Evolutionary conservation across 805 yeast species (phyloP).

Genomic region (Candida incommunis): DNA sequence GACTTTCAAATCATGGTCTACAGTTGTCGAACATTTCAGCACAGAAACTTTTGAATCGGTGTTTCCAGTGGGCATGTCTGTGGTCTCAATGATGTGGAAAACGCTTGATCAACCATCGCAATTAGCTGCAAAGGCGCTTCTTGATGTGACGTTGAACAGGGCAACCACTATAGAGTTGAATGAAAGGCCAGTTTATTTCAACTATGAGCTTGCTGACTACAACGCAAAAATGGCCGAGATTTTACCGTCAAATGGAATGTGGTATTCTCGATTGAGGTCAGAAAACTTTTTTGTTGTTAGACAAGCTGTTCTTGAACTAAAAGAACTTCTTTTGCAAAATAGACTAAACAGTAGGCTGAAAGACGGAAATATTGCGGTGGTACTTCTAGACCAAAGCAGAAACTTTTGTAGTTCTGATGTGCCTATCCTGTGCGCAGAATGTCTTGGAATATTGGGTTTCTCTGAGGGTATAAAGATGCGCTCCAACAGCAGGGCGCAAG

Average conservation of each 20-base stretch:
- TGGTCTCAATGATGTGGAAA: neutral
- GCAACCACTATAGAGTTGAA: neutral
- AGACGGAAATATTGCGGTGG: neutral
- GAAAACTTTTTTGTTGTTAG: constrained; percentile 1
- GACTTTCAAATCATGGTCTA: neutral
- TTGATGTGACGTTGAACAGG: neutral
- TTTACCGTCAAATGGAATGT: neutral
- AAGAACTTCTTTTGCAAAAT: neutral
- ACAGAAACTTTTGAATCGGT: neutral
- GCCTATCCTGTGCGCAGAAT: constrained; percentile 19
- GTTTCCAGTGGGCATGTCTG: neutral
- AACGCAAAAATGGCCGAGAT: neutral
- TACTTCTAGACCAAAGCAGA: neutral
- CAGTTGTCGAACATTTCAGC: neutral
- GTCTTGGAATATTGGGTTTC: constrained; percentile 66
- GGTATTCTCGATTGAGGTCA: neutral
- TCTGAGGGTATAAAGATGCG: constrained; percentile 50
- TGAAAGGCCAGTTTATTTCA: neutral
- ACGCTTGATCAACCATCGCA: neutral
- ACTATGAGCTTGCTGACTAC: neutral
- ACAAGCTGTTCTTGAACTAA: neutral
- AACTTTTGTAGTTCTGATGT: neutral
- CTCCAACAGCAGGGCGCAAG: constrained; percentile 26
- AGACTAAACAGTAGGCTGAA: neutral
- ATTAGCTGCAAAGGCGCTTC: neutral